Conservation (phyloP, 495 filamentous ascomycete genomes). For the Hyaloscypha variabilis region DNA sequence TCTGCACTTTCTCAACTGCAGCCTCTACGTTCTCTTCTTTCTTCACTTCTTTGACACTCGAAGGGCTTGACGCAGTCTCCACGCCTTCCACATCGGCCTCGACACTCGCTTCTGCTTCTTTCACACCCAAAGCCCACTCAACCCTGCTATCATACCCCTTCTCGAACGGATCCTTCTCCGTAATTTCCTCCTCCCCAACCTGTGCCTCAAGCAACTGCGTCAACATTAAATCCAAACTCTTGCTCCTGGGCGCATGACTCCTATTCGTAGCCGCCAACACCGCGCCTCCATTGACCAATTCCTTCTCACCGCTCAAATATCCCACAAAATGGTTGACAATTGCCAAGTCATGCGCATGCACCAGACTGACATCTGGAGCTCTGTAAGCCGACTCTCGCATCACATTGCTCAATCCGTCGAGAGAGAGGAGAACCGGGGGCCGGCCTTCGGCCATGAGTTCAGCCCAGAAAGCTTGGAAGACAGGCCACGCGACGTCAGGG, state of each 20-base stretch:
- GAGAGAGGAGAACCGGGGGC: slow-evolving; percentile 75
- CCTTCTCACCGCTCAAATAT: slow-evolving; percentile 58
- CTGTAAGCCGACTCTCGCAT: slow-evolving; percentile 78
- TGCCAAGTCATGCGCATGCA: slow-evolving; percentile 86
- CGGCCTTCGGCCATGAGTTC: slow-evolving; percentile 73
- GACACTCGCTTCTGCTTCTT: neutral
- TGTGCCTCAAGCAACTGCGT: slow-evolving; percentile 36
- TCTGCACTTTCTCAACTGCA: too few species aligned
- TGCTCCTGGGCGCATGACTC: slow-evolving; percentile 63
- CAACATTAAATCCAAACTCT: slow-evolving; percentile 68
- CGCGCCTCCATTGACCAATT: slow-evolving; percentile 76
- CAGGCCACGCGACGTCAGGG: slow-evolving; percentile 72
- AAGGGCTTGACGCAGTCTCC: too few species aligned
- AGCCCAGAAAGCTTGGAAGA: slow-evolving; percentile 79
- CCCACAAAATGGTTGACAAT: slow-evolving; percentile 76
- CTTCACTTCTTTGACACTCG: too few species aligned
- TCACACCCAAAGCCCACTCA: slow-evolving; percentile 54
- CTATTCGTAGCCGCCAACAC: slow-evolving; percentile 73
- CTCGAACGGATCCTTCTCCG: slow-evolving; percentile 62
- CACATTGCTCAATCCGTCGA: slow-evolving; percentile 80
- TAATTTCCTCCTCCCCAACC: slow-evolving; percentile 44
- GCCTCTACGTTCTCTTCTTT: too few species aligned
- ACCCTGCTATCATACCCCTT: slow-evolving; percentile 69
- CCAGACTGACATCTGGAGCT: slow-evolving; percentile 61
- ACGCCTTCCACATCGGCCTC: too few species aligned